Evolutionary conservation across 139 green algal genomes (phyloP).

Genomic region (Coccomyxa sp.): DNA sequence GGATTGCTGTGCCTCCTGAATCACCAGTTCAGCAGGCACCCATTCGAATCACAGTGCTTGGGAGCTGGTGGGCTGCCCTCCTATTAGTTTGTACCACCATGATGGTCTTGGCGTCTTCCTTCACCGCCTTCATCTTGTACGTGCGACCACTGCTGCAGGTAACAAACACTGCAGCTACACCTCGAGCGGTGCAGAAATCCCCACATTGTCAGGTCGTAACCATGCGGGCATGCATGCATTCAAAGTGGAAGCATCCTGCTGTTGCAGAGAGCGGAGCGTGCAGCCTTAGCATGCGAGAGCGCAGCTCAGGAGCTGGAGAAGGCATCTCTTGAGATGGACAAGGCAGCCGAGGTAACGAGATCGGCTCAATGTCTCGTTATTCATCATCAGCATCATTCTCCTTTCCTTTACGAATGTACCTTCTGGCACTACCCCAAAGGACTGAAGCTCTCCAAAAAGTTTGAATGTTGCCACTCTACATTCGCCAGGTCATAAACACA

Average conservation of each 20-base stretch:
- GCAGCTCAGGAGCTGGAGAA: constrained; percentile 2
- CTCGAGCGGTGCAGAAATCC: too few species aligned
- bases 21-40: not conserved
- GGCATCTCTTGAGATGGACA: not conserved
- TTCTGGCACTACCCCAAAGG: not conserved
- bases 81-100: constrained; percentile 2
- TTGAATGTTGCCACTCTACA: not conserved
- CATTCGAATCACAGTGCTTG: not conserved
- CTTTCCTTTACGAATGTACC: not conserved
- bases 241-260: not conserved
- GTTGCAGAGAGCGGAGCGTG: not conserved
- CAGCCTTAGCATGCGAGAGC: not conserved
- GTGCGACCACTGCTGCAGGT: constrained; percentile 1
- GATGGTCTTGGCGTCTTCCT: not conserved
- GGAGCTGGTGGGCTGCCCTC: not conserved
- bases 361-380: not conserved
- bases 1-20: not conserved
- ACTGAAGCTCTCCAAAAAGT: not conserved
- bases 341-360: not conserved
- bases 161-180: not conserved
- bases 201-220: too few species aligned
- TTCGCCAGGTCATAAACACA: not conserved
- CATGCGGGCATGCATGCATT: not conserved
- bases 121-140: not conserved
- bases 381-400: not conserved